Base-by-base conservation (phyloP, 2,329 filamentous ascomycete genomes). In the Epichloe gansuensis region DNA sequence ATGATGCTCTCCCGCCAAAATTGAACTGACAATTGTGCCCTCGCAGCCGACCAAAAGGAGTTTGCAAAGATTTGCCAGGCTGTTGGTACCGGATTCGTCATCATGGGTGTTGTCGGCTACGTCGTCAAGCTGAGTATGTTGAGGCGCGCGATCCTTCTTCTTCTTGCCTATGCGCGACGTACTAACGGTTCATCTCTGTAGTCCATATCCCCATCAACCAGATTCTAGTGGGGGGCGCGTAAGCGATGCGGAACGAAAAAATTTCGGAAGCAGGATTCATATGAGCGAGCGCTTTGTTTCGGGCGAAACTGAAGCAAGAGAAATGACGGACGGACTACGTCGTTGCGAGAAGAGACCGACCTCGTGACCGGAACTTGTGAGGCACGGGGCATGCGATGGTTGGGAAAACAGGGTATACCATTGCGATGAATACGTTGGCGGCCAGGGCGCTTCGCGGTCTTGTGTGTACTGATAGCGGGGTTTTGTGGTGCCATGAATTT, bases 151-250 rank as follows among this genome's bases (percentile, higher is more conserved):
- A 40, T 7, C 21, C 5, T 7, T 36, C n/a, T 3, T 17, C 17
- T 31, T 21, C 13, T 25, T 17, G 5, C 11, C 13, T 0, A 3
- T 41, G 27, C 34, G 49, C 7, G 17, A 21, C 5, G 25, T 21
- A 21, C 43, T 50, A 17, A 50, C 25, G 15, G 31, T 31, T 31
- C 3, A 25, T 31, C n/a, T 13, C 31, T 12, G 5, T 42, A 82
- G 78, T 85, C 57, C 81, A 85, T 66, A 83, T 85, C 47, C 82
- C 82, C 56, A 76, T 85, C 57, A 85, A 85, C 75, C 81, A 84
- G 66, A 80, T 84, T 54, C 75, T 85, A 53, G 81, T 85, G 57
- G 81, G 81, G 80, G 80, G 78, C 66, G 80, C 81, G 65, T 84
- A 78, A 71, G 56, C 52, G 40, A 51, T 47, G 27, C 43, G 34